Evolutionary conservation across 495 filamentous ascomycete genomes (phyloP), one percentile per base, ranked within the genome.

Genomic region (Podospora anserina): DNA sequence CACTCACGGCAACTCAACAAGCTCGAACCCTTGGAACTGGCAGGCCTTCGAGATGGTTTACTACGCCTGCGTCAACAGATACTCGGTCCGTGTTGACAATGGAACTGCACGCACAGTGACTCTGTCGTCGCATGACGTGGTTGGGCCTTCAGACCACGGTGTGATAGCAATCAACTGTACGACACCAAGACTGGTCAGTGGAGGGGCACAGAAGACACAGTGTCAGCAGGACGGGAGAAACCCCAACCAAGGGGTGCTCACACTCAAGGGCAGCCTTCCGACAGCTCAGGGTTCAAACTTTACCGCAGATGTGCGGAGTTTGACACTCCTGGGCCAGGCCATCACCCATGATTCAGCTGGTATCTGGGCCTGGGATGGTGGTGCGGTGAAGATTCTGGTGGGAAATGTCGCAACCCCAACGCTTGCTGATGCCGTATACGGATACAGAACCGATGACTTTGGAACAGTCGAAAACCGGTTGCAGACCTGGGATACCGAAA

Each of bases 301-400:
- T 18, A 69, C 68, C 1, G 68, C 68, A 11, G 57, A 69, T 28
- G 20, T 69, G 44, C 68, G 63, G 54, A 69, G 68, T 27, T 34
- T 66, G 16, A 65, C 34, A 19, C 39, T 69, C 16, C 28, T 66
- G 7, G 39, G 56, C 57, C 58, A 44, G 32, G 55, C 49, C 30
- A 69, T 69, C 20, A 65, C 39, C 5, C 55, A 69, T 39, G 57
- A 65, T 18, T 69, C 68, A 19, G 16, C 68, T 16, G 63, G 68
- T 5, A 66, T 66, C 44, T 69, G 68, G 63, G 68, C 68, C 3
- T 66, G 55, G 62, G 68, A 69, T 34, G 63, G 68, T 7, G 44
- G 16, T 16, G 63, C 54, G 13, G 13, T 20, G 19, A n/a, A 54
- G 11, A 19, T 69, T 6, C 11, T 66, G n/a, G 68, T 64, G 34